Evolutionary conservation across 1,284 basidiomycete species (phyloP).

Genomic region (Ustilago crameri): DNA sequence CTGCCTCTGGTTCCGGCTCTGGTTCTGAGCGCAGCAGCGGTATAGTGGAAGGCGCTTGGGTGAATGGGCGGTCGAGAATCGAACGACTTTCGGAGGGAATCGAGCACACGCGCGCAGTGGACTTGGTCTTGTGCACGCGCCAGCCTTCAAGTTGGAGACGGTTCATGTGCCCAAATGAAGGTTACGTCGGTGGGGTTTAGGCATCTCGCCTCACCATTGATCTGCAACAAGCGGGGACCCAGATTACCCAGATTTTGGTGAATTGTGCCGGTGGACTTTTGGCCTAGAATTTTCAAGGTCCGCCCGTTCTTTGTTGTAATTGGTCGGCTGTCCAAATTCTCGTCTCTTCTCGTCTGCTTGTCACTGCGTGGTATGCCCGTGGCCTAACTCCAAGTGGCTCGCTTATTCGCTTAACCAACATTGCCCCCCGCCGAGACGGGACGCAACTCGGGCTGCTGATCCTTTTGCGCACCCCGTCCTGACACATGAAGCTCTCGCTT

Average conservation of each 20-base stretch:
- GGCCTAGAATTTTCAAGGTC: slow-evolving; percentile 31
- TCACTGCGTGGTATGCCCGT: neutral
- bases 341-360: neutral
- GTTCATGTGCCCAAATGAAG: too few relatives aligned
- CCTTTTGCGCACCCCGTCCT: neutral
- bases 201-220: neutral
- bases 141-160: too few relatives aligned
- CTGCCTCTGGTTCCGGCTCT: neutral
- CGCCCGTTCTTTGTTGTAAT: slow-evolving; percentile 9
- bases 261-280: slow-evolving; percentile 10
- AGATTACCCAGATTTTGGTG: slow-evolving; percentile 12
- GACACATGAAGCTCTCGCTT: neutral
- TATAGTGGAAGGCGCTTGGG: neutral
- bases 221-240: slow-evolving; percentile 22
- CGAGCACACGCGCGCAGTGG: neutral
- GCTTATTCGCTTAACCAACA: neutral
- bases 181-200: neutral
- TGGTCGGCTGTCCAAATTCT: slow-evolving; percentile 6
- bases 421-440: neutral
- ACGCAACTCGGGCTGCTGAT: neutral
- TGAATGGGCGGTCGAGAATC: slow-evolving; percentile 13
- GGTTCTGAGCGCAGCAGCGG: neutral
- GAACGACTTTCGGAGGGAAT: slow-evolving; percentile 14
- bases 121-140: too few relatives aligned
- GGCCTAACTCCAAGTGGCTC: neutral